phyloP scores from a whole-genome alignment of 2,329 filamentous ascomycete genomes.

The Mycosphaerella arachidis region DNA sequence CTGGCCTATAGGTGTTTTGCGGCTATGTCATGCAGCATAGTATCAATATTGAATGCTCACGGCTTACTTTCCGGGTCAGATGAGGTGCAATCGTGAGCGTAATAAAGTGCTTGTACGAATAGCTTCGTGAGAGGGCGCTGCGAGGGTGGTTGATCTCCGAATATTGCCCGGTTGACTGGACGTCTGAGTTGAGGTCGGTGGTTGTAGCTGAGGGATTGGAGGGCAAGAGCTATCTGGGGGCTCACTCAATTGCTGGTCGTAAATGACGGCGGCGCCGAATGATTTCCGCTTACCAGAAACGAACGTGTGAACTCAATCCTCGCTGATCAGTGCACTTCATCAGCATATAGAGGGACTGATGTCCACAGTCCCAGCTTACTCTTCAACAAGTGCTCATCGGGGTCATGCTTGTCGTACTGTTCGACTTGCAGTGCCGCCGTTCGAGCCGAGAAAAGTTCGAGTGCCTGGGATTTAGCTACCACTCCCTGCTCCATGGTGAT shows the following conservation, averaged over 20 bases:
- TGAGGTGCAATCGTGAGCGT: neutral
- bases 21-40: neutral
- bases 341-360: neutral
- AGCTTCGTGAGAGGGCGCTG: neutral
- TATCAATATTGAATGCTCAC: too few species aligned
- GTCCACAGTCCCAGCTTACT: neutral
- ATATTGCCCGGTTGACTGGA: neutral
- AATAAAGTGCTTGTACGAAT: neutral
- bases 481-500: neutral
- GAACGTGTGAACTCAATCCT: neutral
- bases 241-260: neutral
- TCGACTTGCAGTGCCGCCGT: neutral
- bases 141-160: neutral
- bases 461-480: slow-evolving; percentile 5
- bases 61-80: neutral
- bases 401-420: neutral
- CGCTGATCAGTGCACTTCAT: neutral
- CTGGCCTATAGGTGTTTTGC: neutral
- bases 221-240: neutral
- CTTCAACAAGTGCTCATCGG: neutral
- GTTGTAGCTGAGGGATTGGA: neutral
- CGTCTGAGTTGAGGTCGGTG: neutral
- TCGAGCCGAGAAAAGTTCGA: slow-evolving; percentile 3
- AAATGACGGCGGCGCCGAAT: too few species aligned
- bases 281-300: neutral